These are phyloP conservation scores for Didymella keratinophila DNA, from an alignment of 2,329 filamentous ascomycete genomes.

Conservation along the genomic window DNA sequence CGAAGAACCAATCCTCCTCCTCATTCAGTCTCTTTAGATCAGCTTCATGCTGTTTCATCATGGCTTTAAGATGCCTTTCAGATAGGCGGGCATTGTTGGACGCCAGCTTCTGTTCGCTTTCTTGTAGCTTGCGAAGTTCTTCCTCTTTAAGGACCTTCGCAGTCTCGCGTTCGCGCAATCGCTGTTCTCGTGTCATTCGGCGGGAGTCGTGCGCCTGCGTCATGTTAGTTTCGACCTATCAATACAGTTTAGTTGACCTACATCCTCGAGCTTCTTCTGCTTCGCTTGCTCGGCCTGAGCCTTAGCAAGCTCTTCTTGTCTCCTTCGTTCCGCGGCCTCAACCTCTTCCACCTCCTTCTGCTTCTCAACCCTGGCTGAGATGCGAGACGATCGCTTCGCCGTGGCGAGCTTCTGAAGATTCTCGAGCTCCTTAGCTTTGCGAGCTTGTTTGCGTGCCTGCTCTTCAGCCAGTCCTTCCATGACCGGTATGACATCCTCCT, in stretches of 20 bases:
- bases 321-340: conserved; percentile 73
- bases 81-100: conserved; percentile 66
- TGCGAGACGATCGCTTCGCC: conserved; percentile 89
- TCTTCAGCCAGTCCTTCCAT: conserved; percentile 77
- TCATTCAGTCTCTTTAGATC: conserved; percentile 74
- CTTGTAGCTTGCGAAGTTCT: conserved; percentile 79
- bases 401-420: conserved; percentile 88
- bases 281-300: conserved; percentile 66
- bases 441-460: conserved; percentile 74
- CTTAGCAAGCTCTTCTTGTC: conserved; percentile 68
- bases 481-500: conserved; percentile 81
- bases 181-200: conserved; percentile 83
- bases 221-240: conserved; percentile 32
- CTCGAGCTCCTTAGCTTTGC: conserved; percentile 79
- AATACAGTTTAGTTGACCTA: conserved; percentile 35
- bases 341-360: conserved; percentile 76
- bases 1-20: conserved; percentile 89
- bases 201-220: conserved; percentile 75
- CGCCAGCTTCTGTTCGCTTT: conserved; percentile 69
- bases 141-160: conserved; percentile 85
- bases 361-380: conserved; percentile 82
- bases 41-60: conserved; percentile 80
- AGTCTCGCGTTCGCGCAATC: conserved; percentile 83
- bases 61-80: conserved; percentile 79
- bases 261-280: conserved; percentile 71